These are phyloP conservation scores for Xylona heveae DNA, from an alignment of 495 filamentous ascomycete species.

Conservation along the genomic window DNA sequence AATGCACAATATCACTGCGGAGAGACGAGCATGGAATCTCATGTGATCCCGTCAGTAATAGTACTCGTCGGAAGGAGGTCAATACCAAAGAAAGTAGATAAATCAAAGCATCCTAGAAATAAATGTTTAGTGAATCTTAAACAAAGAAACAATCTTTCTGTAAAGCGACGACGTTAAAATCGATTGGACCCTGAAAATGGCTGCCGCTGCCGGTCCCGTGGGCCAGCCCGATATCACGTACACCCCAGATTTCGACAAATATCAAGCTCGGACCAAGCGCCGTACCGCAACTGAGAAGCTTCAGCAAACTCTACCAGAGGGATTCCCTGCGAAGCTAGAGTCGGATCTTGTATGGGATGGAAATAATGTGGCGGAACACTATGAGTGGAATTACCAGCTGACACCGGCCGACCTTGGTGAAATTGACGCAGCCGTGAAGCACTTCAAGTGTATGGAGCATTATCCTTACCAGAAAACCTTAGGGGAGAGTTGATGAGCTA, in stretches of 20 bases:
- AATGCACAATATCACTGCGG: no score
- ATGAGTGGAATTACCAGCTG: slow-evolving; percentile 30
- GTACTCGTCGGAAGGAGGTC: no score
- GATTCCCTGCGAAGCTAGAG: slow-evolving; percentile 25
- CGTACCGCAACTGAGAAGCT: slow-evolving; percentile 22
- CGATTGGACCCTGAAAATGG: no score
- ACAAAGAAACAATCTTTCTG: no score
- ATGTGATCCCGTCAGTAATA: no score
- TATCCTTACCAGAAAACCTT: no score
- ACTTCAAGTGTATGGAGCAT: slow-evolving; percentile 34
- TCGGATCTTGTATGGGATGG: slow-evolving; percentile 38
- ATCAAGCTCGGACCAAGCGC: slow-evolving; percentile 24
- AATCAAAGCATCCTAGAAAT: no score
- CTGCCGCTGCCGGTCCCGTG: slow-evolving; percentile 12
- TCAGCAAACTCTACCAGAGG: slow-evolving; percentile 22
- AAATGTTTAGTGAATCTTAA: no score
- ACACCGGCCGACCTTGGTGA: slow-evolving; percentile 27
- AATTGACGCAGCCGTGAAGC: slow-evolving; percentile 28
- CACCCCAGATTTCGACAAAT: slow-evolving; percentile 31
- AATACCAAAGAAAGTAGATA: no score
- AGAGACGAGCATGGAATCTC: no score
- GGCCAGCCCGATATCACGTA: slow-evolving; percentile 35
- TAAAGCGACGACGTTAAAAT: no score
- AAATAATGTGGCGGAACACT: slow-evolving; percentile 22
- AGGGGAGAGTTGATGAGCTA: no score